A percentile compares a stretch with the other conserved stretches of the same genome.
phyloP scores from a whole-genome alignment of 2,329 filamentous ascomycete genomes.

The Diaporthe australafricana region DNA sequence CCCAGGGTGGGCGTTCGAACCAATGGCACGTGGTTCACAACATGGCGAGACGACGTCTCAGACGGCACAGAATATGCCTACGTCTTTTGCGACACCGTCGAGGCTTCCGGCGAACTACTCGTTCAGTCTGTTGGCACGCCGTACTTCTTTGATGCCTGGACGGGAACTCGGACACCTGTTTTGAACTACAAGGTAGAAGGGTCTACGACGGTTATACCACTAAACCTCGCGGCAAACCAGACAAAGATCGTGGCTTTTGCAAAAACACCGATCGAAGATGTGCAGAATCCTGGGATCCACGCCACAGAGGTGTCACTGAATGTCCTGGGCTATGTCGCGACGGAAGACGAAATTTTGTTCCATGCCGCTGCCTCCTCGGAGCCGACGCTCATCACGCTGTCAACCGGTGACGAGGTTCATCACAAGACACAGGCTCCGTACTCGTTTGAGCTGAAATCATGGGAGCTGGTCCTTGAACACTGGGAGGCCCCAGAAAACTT shows the following conservation, averaged over 20 bases:
- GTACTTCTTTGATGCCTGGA: constrained; percentile 52
- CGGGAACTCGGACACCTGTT: constrained; percentile 33
- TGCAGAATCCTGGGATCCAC: not conserved
- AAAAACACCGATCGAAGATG: not conserved
- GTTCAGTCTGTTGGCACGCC: constrained; percentile 19
- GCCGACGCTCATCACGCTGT: not conserved
- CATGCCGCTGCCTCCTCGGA: not conserved
- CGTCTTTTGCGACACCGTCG: constrained; percentile 1
- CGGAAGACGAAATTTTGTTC: too few species aligned
- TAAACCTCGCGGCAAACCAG: constrained; percentile 24
- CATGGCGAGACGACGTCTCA: constrained; percentile 20
- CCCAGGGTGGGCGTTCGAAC: not conserved
- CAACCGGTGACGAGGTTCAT: not conserved
- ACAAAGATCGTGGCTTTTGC: constrained; percentile 20
- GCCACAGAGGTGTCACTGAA: not conserved
- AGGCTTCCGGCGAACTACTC: not conserved
- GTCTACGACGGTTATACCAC: not conserved
- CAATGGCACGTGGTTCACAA: constrained; percentile 27
- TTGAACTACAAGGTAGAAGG: constrained; percentile 1
- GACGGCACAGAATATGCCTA: constrained; percentile 8
- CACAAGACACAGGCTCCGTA: not conserved
- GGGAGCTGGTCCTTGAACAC: constrained; percentile 17
- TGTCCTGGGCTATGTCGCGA: not conserved
- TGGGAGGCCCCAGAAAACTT: constrained; percentile 22
- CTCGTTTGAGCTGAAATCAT: constrained; percentile 1